Conservation (phyloP, 1,284 basidiomycete species). For the Tilletiaria anomala region DNA sequence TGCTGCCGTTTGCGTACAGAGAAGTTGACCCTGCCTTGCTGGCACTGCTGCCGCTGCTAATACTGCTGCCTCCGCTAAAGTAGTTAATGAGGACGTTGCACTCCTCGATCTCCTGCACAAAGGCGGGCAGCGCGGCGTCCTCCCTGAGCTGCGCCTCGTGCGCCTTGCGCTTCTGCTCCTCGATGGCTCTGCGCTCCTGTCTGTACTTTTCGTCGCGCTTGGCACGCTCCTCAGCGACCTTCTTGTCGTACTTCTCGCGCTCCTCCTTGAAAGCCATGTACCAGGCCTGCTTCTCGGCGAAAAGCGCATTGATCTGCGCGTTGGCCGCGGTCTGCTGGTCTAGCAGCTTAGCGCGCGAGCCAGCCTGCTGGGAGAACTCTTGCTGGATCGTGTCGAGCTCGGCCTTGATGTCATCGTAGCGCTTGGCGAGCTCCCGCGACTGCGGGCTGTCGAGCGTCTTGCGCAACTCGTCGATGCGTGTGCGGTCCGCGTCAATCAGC, state of each 20-base stretch:
- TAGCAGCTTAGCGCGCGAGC: conserved; percentile 66
- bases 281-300: conserved; percentile 59
- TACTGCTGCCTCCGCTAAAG: conserved; percentile 48
- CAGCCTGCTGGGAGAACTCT: conserved; percentile 70
- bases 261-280: conserved; percentile 27
- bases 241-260: conserved; percentile 31
- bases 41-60: conserved; percentile 35
- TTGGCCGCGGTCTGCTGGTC: conserved; percentile 67
- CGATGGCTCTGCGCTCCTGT: conserved; percentile 66
- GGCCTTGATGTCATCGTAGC: conserved; percentile 65
- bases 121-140: conserved; percentile 80
- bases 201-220: conserved; percentile 61
- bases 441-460: conserved; percentile 80
- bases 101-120: conserved; percentile 86
- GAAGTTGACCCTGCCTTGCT: background rate
- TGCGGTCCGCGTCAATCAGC: conserved; percentile 65
- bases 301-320: conserved; percentile 51
- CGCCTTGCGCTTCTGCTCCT: conserved; percentile 68
- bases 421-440: conserved; percentile 63
- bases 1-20: conserved; percentile 35
- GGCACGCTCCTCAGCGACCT: conserved; percentile 32
- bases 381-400: conserved; percentile 78
- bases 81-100: conserved; percentile 84
- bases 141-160: conserved; percentile 68
- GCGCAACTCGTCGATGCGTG: conserved; percentile 60